A percentile compares a stretch with the other conserved stretches of the same genome.
phyloP scores from a whole-genome alignment of 1,284 basidiomycete species.

The Malassezia yamatoensis region DNA sequence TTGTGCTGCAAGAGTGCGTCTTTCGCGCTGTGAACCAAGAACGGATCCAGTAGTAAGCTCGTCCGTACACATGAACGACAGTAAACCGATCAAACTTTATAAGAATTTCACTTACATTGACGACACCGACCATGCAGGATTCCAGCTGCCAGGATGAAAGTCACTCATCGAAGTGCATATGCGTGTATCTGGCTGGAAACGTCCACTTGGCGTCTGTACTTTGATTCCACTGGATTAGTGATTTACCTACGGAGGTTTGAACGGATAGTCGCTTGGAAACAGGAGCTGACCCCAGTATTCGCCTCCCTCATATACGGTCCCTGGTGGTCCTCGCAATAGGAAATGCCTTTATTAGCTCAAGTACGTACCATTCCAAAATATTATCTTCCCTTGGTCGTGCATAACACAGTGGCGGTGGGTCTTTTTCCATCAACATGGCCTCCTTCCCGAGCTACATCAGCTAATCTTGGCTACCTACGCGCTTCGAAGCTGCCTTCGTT shows the following conservation, averaged over 20 bases:
- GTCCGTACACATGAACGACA: constrained; percentile 91
- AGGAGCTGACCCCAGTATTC: constrained; percentile 65
- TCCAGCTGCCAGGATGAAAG: constrained; percentile 78
- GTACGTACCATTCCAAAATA: constrained; percentile 55
- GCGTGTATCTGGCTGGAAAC: constrained; percentile 84
- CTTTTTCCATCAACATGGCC: constrained; percentile 81
- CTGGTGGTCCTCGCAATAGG: constrained; percentile 69
- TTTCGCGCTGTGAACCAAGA: constrained; percentile 67
- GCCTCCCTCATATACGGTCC: constrained; percentile 80
- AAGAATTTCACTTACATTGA: constrained; percentile 58
- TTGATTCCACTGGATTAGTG: constrained; percentile 62
- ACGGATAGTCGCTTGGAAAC: constrained; percentile 62
- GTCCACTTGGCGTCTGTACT: constrained; percentile 88
- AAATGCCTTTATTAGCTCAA: constrained; percentile 49
- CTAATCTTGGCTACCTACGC: constrained; percentile 7
- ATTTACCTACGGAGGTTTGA: constrained; percentile 51
- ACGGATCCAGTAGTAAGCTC: constrained; percentile 92
- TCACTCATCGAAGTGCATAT: constrained; percentile 54
- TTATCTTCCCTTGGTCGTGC: constrained; percentile 91
- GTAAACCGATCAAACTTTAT: constrained; percentile 68
- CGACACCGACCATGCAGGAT: constrained; percentile 83
- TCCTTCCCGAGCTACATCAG: constrained; percentile 65
- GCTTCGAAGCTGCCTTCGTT: constrained; percentile 22
- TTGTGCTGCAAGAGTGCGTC: constrained; percentile 62
- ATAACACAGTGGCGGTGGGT: constrained; percentile 87